phyloP scores from a whole-genome alignment of 2,329 filamentous ascomycete genomes.

The Colletotrichum limetticola region DNA sequence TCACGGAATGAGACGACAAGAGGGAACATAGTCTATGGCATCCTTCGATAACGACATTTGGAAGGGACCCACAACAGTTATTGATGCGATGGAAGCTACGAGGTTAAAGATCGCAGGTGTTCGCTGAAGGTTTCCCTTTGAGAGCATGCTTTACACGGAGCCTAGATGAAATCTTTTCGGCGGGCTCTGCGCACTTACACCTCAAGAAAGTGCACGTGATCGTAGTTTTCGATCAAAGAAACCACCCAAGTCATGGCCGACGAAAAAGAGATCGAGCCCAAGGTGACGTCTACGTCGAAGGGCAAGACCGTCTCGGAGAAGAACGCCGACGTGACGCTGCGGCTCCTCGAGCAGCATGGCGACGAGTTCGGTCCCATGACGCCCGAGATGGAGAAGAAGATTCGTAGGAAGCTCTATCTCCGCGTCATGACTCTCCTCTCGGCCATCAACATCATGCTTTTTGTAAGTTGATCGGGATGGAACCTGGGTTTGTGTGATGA shows the following conservation, averaged over 20 bases:
- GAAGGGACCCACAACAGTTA: background rate
- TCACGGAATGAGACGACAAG: slow-evolving; percentile 2
- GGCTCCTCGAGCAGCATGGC: slow-evolving; percentile 47
- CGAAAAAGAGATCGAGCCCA: slow-evolving; percentile 9
- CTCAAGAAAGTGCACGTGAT: background rate
- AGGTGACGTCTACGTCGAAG: slow-evolving; percentile 7
- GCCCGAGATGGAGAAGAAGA: slow-evolving; percentile 43
- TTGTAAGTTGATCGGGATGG: slow-evolving; percentile 40
- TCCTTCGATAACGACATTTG: slow-evolving; percentile 3
- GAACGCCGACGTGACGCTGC: slow-evolving; percentile 49
- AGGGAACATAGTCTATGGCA: background rate
- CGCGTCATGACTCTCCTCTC: slow-evolving; percentile 45
- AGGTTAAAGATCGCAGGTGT: background rate
- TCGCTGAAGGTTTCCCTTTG: background rate
- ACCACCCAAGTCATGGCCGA: slow-evolving; percentile 9
- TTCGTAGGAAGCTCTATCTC: slow-evolving; percentile 47
- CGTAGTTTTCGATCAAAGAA: too few relatives aligned
- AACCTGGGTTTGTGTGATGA: too few relatives aligned
- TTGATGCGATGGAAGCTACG: background rate
- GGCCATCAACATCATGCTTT: slow-evolving; percentile 49
- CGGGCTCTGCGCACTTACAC: too few relatives aligned
- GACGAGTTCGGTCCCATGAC: slow-evolving; percentile 44
- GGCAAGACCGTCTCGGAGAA: slow-evolving; percentile 36
- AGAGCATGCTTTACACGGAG: background rate
- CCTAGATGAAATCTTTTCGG: background rate